phyloP scores from a whole-genome alignment of 306 rosid genomes.

The Pachyrhizus erosus region DNA sequence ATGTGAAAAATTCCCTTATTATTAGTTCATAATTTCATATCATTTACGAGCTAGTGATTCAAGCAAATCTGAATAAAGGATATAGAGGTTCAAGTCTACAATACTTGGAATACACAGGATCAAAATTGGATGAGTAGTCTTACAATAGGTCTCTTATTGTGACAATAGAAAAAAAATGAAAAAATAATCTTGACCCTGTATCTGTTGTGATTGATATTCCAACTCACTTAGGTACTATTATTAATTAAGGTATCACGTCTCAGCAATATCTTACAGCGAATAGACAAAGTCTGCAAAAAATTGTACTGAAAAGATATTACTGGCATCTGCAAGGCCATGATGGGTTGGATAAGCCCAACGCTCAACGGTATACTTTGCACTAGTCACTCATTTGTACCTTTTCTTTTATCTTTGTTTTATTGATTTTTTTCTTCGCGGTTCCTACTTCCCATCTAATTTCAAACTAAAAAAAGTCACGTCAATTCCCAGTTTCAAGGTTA shows the following conservation, averaged over 20 bases:
- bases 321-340: not conserved
- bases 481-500: not conserved
- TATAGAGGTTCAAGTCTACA: not conserved
- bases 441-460: no score
- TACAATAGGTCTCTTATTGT: not conserved
- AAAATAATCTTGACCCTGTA: not conserved
- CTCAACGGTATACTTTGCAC: not conserved
- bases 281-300: slow-evolving; percentile 27
- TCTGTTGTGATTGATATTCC: not conserved
- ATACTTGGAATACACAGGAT: not conserved
- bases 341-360: slow-evolving; percentile 5
- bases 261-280: not conserved
- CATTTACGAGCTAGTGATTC: slow-evolving; percentile 1
- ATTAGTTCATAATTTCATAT: not conserved
- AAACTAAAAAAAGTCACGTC: slow-evolving; percentile 6
- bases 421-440: not conserved
- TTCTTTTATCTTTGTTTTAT: not conserved
- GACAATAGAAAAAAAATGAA: not conserved
- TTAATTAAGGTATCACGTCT: slow-evolving; percentile 21
- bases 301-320: slow-evolving; percentile 22
- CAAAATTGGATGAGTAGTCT: not conserved
- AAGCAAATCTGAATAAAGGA: not conserved
- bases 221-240: not conserved
- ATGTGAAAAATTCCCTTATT: not conserved
- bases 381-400: not conserved